Conservation (phyloP, 805 yeast species). For the Saturnispora gosingensis region DNA sequence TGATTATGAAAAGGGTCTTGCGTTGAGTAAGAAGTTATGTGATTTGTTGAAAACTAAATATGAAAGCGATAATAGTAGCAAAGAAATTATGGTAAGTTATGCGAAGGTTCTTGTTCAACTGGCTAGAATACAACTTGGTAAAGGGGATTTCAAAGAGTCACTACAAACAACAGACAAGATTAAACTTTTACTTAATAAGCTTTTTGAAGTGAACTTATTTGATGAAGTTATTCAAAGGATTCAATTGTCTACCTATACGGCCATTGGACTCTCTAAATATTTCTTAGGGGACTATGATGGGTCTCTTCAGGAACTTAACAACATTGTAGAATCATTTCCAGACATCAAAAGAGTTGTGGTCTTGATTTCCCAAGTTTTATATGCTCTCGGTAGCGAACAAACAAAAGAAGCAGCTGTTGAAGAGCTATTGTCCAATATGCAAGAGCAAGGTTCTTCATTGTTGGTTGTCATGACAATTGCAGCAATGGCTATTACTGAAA, state of each 20-base stretch:
- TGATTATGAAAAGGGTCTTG: conserved; percentile 46
- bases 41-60: conserved; percentile 26
- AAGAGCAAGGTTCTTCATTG: conserved; percentile 55
- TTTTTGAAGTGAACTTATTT: conserved; percentile 28
- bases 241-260: conserved; percentile 52
- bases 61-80: conserved; percentile 11
- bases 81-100: conserved; percentile 35
- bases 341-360: conserved; percentile 61
- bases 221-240: conserved; percentile 26
- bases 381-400: conserved; percentile 66
- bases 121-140: conserved; percentile 64
- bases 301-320: conserved; percentile 59
- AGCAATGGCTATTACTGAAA: conserved; percentile 62
- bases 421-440: conserved; percentile 62
- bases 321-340: conserved; percentile 47
- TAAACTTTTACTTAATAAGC: conserved; percentile 36
- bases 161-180: conserved; percentile 52
- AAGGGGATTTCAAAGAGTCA: conserved; percentile 45
- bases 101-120: conserved; percentile 57
- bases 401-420: conserved; percentile 78
- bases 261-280: conserved; percentile 64
- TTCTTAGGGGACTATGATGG: conserved; percentile 53
- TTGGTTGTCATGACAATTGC: conserved; percentile 67
- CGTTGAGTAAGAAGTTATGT: conserved; percentile 39
- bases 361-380: conserved; percentile 68